Percentiles rank a stretch among this genome's conserved stretches.
Conservation (phyloP, 2,329 filamentous ascomycete genomes). For the Aspergillus felis region DNA sequence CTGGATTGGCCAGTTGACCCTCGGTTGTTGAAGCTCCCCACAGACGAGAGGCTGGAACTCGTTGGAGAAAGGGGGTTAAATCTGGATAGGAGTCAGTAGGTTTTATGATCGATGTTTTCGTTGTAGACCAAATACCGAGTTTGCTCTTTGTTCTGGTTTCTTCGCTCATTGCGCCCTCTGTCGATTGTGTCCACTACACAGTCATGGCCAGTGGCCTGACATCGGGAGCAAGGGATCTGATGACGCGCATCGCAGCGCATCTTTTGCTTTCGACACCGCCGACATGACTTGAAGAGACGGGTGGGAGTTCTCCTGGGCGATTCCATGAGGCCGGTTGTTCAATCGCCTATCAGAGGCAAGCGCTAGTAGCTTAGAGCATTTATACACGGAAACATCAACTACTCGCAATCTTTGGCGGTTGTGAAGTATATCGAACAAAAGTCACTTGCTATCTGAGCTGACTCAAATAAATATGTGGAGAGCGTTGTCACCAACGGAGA, state of each 20-base stretch:
- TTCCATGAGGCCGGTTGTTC: neutral
- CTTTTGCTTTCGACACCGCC: slow-evolving; percentile 33
- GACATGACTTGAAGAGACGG: slow-evolving; percentile 34
- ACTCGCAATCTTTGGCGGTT: neutral
- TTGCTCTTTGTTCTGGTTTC: slow-evolving; percentile 19
- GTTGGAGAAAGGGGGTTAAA: neutral
- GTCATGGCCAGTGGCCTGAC: slow-evolving; percentile 29
- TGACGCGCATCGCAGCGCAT: slow-evolving; percentile 35
- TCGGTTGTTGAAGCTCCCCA: slow-evolving; percentile 18
- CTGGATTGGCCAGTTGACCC: slow-evolving; percentile 22
- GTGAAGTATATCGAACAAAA: neutral
- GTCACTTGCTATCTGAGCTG: neutral
- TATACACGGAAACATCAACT: neutral
- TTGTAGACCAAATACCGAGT: slow-evolving; percentile 14
- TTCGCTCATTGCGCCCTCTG: slow-evolving; percentile 20
- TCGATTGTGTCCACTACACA: slow-evolving; percentile 33
- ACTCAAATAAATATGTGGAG: neutral
- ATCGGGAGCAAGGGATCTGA: slow-evolving; percentile 34
- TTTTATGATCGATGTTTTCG: slow-evolving; percentile 13
- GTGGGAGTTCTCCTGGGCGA: slow-evolving; percentile 11
- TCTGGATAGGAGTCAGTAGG: neutral
- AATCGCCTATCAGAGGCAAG: neutral
- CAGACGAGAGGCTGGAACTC: slow-evolving; percentile 16
- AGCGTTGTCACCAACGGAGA: neutral
- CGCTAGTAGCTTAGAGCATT: neutral